Evolutionary conservation across 2,329 filamentous ascomycete species (phyloP).

Genomic region (Juglanconis sp.): DNA sequence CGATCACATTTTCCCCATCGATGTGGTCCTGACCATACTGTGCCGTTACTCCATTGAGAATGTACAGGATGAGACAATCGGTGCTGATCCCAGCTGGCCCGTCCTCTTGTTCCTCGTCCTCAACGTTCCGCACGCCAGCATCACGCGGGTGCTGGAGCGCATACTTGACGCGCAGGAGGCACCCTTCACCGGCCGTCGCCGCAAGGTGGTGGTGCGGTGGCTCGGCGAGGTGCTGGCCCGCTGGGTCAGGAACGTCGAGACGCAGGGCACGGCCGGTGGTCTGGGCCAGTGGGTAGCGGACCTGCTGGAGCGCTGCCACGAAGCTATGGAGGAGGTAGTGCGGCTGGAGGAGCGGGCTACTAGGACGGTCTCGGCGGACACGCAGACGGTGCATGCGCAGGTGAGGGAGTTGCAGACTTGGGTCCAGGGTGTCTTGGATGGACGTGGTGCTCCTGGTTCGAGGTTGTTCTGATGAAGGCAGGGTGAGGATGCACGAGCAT

Average conservation of each 20-base stretch:
- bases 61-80: constrained; percentile 55
- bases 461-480: background rate
- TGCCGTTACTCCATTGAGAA: constrained; percentile 60
- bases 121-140: constrained; percentile 54
- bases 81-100: constrained; percentile 56
- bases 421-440: background rate
- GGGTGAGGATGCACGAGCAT: too few species aligned
- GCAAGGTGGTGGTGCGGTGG: constrained; percentile 53
- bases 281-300: constrained; percentile 17
- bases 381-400: background rate
- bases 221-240: constrained; percentile 47
- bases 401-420: background rate
- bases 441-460: background rate
- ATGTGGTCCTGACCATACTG: constrained; percentile 57
- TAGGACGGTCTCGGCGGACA: background rate
- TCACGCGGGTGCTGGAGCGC: constrained; percentile 53
- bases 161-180: constrained; percentile 58
- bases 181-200: constrained; percentile 51
- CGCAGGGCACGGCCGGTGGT: constrained; percentile 32
- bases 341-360: background rate
- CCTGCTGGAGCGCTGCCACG: constrained; percentile 8
- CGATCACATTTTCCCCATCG: constrained; percentile 64
- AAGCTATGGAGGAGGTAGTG: constrained; percentile 12
- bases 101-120: constrained; percentile 54
- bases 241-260: constrained; percentile 49